Conservation (phyloP, 768 basidiomycete species). For the Glaciozyma martinii region DNA sequence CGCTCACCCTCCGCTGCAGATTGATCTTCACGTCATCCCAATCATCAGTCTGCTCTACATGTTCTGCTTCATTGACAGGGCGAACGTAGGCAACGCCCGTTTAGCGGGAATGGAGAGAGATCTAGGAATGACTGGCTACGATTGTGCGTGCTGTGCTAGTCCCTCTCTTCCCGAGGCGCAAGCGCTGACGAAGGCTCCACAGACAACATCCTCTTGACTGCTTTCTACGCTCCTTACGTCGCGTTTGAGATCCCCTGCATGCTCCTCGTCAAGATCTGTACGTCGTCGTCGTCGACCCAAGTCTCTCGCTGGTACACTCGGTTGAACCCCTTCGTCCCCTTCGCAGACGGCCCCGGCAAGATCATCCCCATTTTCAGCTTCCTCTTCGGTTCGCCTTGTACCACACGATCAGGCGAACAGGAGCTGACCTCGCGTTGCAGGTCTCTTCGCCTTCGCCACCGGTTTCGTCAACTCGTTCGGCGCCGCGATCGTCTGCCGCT, state of each 20-base stretch:
- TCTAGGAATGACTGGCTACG: slow-evolving; percentile 29
- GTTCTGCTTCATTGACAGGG: slow-evolving; percentile 24
- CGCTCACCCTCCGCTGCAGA: neutral
- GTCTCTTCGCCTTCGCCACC: slow-evolving; percentile 16
- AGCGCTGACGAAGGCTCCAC: neutral
- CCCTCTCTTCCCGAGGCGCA: neutral
- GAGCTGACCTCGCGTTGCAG: no score
- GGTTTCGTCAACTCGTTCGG: slow-evolving; percentile 23
- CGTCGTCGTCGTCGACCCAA: no score
- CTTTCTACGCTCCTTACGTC: neutral
- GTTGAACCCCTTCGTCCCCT: no score
- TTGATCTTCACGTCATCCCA: slow-evolving; percentile 21
- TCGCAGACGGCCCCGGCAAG: slow-evolving; percentile 6
- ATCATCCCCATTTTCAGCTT: slow-evolving; percentile 15
- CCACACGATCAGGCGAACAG: no score
- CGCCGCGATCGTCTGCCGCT: slow-evolving; percentile 14
- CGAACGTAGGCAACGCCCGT: slow-evolving; percentile 17
- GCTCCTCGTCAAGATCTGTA: neutral
- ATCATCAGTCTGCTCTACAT: slow-evolving; percentile 14
- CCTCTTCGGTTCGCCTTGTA: slow-evolving; percentile 23
- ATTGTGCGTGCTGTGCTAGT: slow-evolving; percentile 5
- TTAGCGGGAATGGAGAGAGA: slow-evolving; percentile 35
- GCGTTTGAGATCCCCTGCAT: slow-evolving; percentile 1
- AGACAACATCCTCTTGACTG: neutral
- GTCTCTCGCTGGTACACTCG: no score